Percentiles rank a stretch among this genome's conserved stretches.
Conservation (phyloP, 2,329 filamentous ascomycete species). For the Emergomyces pasteurianus region DNA sequence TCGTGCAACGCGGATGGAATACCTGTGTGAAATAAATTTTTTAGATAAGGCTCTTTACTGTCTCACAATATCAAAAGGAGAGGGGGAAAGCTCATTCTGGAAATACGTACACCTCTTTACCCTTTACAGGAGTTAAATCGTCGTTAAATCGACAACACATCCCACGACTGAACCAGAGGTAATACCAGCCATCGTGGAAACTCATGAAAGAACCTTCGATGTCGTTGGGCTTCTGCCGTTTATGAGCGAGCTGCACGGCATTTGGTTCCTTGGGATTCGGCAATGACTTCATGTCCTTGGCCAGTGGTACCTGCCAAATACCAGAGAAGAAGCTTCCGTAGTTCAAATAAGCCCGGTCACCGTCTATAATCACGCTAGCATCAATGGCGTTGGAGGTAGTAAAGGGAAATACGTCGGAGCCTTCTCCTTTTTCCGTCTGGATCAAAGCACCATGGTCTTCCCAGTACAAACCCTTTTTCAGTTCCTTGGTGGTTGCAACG, state of each 20-base stretch:
- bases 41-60: background rate
- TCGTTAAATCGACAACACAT: conserved; percentile 24
- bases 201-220: conserved; percentile 27
- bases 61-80: background rate
- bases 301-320: conserved; percentile 25
- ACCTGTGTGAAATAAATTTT: conserved; percentile 10
- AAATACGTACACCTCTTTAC: background rate
- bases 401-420: conserved; percentile 20
- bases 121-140: background rate
- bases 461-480: conserved; percentile 18
- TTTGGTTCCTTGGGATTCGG: conserved; percentile 13
- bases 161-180: conserved; percentile 29
- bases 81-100: background rate
- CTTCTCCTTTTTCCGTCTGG: conserved; percentile 17
- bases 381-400: conserved; percentile 28
- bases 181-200: conserved; percentile 25
- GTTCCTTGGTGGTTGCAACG: conserved; percentile 19
- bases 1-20: conserved; percentile 26
- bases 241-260: conserved; percentile 18
- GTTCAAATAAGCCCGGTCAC: conserved; percentile 19
- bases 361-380: conserved; percentile 17
- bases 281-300: conserved; percentile 20
- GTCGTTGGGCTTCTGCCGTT: conserved; percentile 15
- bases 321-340: conserved; percentile 27
- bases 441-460: conserved; percentile 26